A percentile compares a stretch with the other conserved stretches of the same genome.
Evolutionary conservation across 345 rosid genomes (phyloP).

Genomic region (Acer yangbiense): DNA sequence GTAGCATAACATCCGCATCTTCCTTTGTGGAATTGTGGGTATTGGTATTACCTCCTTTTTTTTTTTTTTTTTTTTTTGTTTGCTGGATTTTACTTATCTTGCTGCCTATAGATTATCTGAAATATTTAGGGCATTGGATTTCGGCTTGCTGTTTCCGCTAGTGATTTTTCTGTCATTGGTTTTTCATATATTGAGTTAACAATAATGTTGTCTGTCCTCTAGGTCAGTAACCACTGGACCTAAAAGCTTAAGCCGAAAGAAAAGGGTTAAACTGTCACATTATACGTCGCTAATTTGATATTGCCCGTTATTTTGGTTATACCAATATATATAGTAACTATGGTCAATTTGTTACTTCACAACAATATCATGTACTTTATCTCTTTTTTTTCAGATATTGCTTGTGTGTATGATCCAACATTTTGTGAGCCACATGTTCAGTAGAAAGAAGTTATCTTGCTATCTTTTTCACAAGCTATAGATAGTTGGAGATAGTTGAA

Average conservation of each 20-base stretch:
- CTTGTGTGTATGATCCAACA: slow-evolving; percentile 11
- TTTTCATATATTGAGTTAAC: background rate
- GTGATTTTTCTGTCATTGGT: background rate
- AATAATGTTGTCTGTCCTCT: background rate
- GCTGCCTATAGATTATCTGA: background rate
- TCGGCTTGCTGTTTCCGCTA: background rate
- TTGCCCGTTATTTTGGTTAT: slow-evolving; percentile 1
- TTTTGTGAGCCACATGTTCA: slow-evolving; percentile 30
- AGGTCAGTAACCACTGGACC: no score
- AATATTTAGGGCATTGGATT: background rate
- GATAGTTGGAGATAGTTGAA: slow-evolving; percentile 39
- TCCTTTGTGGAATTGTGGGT: slow-evolving; percentile 1
- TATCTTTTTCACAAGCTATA: slow-evolving; percentile 16
- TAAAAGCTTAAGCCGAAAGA: no score
- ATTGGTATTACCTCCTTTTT: background rate
- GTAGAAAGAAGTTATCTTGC: slow-evolving; percentile 19
- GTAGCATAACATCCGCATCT: background rate
- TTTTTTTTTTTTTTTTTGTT: slow-evolving; percentile 15
- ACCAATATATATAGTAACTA: background rate
- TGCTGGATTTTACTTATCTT: slow-evolving; percentile 12
- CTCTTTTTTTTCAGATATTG: slow-evolving; percentile 19
- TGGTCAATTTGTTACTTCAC: background rate
- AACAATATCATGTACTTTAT: slow-evolving; percentile 8
- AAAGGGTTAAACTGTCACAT: no score
- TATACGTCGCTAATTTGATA: background rate